Base-by-base conservation (phyloP, 352 stramenopile genomes). In the Phytophthora cactorum region DNA sequence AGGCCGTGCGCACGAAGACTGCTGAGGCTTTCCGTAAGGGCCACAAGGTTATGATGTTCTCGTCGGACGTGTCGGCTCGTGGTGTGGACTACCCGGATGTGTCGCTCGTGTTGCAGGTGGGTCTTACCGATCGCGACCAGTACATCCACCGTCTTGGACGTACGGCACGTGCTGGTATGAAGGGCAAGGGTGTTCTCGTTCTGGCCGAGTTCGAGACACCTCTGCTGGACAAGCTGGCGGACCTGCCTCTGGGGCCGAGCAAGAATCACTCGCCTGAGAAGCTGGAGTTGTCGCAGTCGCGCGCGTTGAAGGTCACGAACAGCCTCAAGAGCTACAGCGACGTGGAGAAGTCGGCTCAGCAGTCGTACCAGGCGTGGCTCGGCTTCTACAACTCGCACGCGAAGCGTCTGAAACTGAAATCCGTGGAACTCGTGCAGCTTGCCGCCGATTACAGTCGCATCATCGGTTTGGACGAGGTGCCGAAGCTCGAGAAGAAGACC, bases 1-100 rank as follows among this genome's bases (percentile, higher is more conserved):
- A 99, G 74, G 71, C 77, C 0, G 70, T 88, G 58, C 89, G 97
- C 49, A 97, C 84, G 34, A 96, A 95, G 70, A 87, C 89, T 29
- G 88, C 88, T 12, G 79, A 98, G 22, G 68, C 86, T 9, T 99
- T 99, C 81, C 91, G 93, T 55, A 85, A 82, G 51, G 79, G 77
- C n/a, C 82, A 85, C 25, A 91, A 90, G 51, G 86, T 93, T 10
- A 82, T 98, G 27, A 90, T 99, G 73, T 98, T 99, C 66, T 98
- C 92, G 41, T 97, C 83, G 22, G 97, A 99, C 75, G 95, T 99
- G 8, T 97, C 91, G 25, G 95, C 95, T 15, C 81, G 97, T 52
- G 97, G 97, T 49, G 92, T 99, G 34, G 97, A 99, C 79, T 98
- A 98, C 79, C 96, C 95, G 2, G 90, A 98, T 62, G 96, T 99